Evolutionary conservation across 2,329 filamentous ascomycete genomes (phyloP).

Genomic region (Colletotrichum sp.): DNA sequence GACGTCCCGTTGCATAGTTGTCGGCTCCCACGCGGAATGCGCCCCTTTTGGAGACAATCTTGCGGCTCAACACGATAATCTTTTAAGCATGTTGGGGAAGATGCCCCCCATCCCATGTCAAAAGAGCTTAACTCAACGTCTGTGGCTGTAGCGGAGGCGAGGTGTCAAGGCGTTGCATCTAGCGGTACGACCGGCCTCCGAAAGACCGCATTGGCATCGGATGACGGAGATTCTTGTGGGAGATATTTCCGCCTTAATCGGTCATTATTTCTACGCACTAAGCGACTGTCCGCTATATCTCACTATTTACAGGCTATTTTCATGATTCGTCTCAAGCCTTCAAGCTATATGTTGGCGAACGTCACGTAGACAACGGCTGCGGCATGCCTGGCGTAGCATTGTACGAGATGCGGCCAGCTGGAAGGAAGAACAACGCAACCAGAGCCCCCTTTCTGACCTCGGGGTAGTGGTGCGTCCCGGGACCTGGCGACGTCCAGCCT

Average conservation of each 20-base stretch:
- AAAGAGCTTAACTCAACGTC: background rate
- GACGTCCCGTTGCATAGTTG: background rate
- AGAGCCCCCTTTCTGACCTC: slow-evolving; percentile 54
- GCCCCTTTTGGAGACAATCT: background rate
- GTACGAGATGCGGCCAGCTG: slow-evolving; percentile 58
- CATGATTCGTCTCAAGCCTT: background rate
- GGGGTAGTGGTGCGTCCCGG: slow-evolving; percentile 63
- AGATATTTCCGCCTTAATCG: background rate
- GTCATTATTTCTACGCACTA: background rate
- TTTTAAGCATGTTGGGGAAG: background rate
- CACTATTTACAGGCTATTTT: background rate
- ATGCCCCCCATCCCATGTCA: background rate
- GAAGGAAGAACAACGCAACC: slow-evolving; percentile 60
- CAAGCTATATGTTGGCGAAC: background rate
- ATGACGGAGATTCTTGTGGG: background rate
- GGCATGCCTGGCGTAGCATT: slow-evolving; percentile 46
- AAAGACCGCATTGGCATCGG: background rate
- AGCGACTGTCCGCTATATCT: background rate
- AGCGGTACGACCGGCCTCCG: background rate
- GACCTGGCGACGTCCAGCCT: slow-evolving; percentile 60
- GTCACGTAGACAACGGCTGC: slow-evolving; percentile 36
- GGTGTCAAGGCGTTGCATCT: background rate
- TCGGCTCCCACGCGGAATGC: background rate
- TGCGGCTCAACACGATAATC: background rate
- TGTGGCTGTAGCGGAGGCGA: background rate